Percentiles rank a stretch among this genome's conserved stretches.
phyloP scores from a whole-genome alignment of 2,329 filamentous ascomycete genomes.

The Hirsutella minnesotensis region DNA sequence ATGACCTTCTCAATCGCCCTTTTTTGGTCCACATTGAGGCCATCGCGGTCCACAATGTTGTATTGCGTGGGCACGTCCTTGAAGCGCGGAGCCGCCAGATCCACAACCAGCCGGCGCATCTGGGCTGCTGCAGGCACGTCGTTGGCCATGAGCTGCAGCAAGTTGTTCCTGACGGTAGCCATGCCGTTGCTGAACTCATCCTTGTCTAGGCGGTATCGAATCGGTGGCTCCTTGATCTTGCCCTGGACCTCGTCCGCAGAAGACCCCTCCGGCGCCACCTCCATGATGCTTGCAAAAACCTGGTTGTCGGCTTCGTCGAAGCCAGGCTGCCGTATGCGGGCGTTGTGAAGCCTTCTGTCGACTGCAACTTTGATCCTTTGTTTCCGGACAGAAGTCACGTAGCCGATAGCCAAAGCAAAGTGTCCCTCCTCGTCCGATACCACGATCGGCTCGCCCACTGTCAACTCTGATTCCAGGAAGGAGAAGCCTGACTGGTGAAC shows the following conservation, averaged over 20 bases:
- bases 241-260: conserved; percentile 35
- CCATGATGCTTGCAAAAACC: conserved; percentile 84
- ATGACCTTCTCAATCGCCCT: conserved; percentile 88
- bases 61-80: conserved; percentile 53
- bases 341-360: conserved; percentile 79
- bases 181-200: conserved; percentile 98
- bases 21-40: conserved; percentile 78
- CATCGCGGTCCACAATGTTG: conserved; percentile 46
- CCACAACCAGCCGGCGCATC: conserved; percentile 70
- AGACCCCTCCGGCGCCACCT: conserved; percentile 50
- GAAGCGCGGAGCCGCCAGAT: conserved; percentile 63
- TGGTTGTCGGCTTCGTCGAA: conserved; percentile 74
- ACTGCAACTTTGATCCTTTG: conserved; percentile 77
- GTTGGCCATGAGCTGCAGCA: conserved; percentile 84
- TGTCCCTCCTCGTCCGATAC: conserved; percentile 91
- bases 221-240: conserved; percentile 39
- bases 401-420: conserved; percentile 89
- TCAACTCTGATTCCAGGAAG: conserved; percentile 83
- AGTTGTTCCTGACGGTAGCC: conserved; percentile 86
- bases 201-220: conserved; percentile 81
- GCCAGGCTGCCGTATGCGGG: conserved; percentile 59
- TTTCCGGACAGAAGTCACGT: conserved; percentile 66
- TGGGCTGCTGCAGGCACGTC: conserved; percentile 57
- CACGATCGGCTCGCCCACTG: conserved; percentile 83
- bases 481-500: conserved; percentile 53